A percentile compares a stretch with the other conserved stretches of the same genome.
These are phyloP conservation scores for Gnomoniopsis sp. DNA, from an alignment of 2,329 filamentous ascomycete species.

Conservation along the genomic window DNA sequence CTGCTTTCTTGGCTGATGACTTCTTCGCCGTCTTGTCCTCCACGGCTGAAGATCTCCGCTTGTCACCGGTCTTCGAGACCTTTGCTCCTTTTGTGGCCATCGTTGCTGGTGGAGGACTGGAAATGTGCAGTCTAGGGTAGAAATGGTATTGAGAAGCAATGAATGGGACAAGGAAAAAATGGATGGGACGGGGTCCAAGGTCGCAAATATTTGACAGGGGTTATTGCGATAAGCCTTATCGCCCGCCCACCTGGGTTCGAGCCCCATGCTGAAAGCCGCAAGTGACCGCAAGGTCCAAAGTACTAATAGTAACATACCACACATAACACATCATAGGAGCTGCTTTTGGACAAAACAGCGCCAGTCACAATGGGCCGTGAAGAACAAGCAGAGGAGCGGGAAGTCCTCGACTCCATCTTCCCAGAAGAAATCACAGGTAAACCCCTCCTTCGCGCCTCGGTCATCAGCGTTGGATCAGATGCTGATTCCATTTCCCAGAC, in stretches of 20 bases:
- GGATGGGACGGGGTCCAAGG: constrained; percentile 10
- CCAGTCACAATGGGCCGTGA: constrained; percentile 61
- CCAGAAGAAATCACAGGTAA: constrained; percentile 92
- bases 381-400: constrained; percentile 92
- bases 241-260: neutral
- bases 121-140: neutral
- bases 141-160: neutral
- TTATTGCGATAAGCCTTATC: constrained; percentile 13
- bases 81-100: constrained; percentile 48
- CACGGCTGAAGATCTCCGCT: constrained; percentile 51
- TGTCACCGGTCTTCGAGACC: constrained; percentile 40
- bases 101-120: neutral
- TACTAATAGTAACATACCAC: neutral
- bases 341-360: neutral
- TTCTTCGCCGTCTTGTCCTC: constrained; percentile 41
- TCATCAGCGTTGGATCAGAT: neutral
- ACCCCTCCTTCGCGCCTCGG: neutral
- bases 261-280: neutral
- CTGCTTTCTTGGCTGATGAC: constrained; percentile 47
- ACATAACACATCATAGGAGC: neutral
- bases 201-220: constrained; percentile 9
- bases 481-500: constrained; percentile 51
- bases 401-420: constrained; percentile 97
- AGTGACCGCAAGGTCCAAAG: neutral
- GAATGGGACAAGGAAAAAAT: neutral